Evolutionary conservation across 1,284 basidiomycete genomes (phyloP), one percentile per base, ranked within the genome.

Genomic region (Ceratobasidium sp.): DNA sequence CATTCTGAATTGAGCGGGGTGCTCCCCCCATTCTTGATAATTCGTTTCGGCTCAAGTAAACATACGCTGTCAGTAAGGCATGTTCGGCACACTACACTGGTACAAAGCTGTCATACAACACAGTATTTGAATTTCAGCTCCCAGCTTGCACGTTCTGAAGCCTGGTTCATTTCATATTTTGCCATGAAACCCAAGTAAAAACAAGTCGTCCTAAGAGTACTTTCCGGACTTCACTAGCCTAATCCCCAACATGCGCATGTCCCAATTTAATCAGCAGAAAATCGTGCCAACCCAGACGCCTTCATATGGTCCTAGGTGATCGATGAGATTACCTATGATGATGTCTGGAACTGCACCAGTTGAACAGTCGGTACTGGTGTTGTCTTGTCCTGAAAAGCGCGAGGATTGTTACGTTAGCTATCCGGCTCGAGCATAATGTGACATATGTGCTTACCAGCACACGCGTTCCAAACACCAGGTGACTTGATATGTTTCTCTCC

Each of bases 401-500:
- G 2, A 33, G 10, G 10, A 46, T 26, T 33, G n/a, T 33, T 58
- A 33, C n/a, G n/a, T n/a, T n/a, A 58, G 68, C 20, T 40, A 58
- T 58, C 23, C 28, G 23, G 12, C 6, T 33, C 26, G 4, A 6
- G 28, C 4, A 33, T 28, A 4, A 13, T 28, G 18, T 18, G 28
- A 53, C 33, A 3, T 18, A 7, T 3, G 51, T 9, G 33, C 71
- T 63, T 75, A 88, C 89, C 88, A 0, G 88, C 85, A 80, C 90
- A 90, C 0, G 82, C 81, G 44, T 84, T 83, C 90, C 91, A 92
- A 49, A 85, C 84, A 1, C 84, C 85, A n/a, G n/a, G n/a, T n/a
- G n/a, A n/a, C n/a, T n/a, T n/a, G n/a, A n/a, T n/a, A n/a, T n/a
- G n/a, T n/a, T n/a, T n/a, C n/a, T n/a, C n/a, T n/a, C n/a, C n/a